Evolutionary conservation across 179 eudicot genomes (phyloP).

Genomic region (Silene vulgaris): DNA sequence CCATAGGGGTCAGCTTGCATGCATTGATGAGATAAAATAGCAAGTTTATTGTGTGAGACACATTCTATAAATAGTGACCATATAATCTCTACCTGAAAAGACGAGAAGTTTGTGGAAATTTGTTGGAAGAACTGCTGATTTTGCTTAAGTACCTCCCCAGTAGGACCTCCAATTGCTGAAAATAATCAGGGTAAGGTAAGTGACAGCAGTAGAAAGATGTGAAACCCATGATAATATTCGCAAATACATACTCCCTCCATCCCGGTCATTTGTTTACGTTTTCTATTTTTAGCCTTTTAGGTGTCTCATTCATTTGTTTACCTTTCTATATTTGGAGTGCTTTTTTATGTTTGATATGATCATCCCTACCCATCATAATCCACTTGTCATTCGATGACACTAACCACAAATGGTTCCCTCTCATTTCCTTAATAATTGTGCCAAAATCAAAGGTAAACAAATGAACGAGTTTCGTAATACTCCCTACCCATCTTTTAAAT

Average conservation of each 20-base stretch:
- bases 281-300: too few species aligned
- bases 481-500: too few species aligned
- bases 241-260: neutral
- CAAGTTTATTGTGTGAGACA: neutral
- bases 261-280: too few species aligned
- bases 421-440: too few species aligned
- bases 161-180: constrained; percentile 86
- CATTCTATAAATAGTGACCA: neutral
- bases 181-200: constrained; percentile 16
- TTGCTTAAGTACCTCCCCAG: constrained; percentile 87
- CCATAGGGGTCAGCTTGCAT: neutral
- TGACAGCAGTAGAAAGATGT: neutral
- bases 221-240: neutral
- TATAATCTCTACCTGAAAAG: constrained; percentile 48
- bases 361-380: too few species aligned
- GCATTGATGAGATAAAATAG: neutral
- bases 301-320: too few species aligned
- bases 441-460: too few species aligned
- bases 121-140: constrained; percentile 68
- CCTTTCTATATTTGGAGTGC: too few species aligned
- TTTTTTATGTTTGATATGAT: too few species aligned
- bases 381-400: too few species aligned
- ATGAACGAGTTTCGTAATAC: too few species aligned
- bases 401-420: too few species aligned
- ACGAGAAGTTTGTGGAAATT: constrained; percentile 63